Evolutionary conservation across 2,329 filamentous ascomycete species (phyloP), one percentile per base, ranked within the genome.

Genomic region (Herpotrichia juniperi): DNA sequence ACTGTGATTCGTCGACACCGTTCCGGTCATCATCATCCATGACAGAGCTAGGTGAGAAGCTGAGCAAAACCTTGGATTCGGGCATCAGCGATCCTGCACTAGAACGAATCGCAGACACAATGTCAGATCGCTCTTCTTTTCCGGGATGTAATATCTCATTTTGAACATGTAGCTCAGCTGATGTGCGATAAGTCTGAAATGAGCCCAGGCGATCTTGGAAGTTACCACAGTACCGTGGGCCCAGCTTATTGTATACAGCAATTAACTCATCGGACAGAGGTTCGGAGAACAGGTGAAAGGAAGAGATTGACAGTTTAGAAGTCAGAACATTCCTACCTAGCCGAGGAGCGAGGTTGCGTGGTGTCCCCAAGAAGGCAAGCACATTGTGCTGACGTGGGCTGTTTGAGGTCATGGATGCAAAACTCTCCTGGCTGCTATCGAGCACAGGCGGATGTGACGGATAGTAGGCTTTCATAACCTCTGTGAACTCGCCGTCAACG

Each of bases 171-270:
- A 99, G 78, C 48, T 90, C 87, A 7, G 94, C 93, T 1, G 94
- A 97, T 6, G 94, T 93, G 64, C 90, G 87, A 69, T 99, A 99
- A 0, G 96, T 99, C 68, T 97, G 92, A 66, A 99, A 96, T 1
- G 92, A 93, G 4, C 96, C 94, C 12, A 99, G 82, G 62, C 91
- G 94, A 68, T 99, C 94, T 74, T 99, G 94, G 63, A 96, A 96
- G 69, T 99, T 99, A 14, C 94, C 94, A 67, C 91, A 88, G 63
- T 99, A 99, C 42, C 91, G 86, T 21, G 92, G 89, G 0, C 94
- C 93, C 16, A 99, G 86, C 44, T 93, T 90, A 69, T 89, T 91
- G 65, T 96, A 91, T 0, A 99, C 94, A 11, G 93, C 88, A 49
- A 99, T 81, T 54, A 96, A 84, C 72, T 99, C 94, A 67, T 97